Base-by-base conservation (phyloP, 768 basidiomycete genomes). In the Russula sp. region DNA sequence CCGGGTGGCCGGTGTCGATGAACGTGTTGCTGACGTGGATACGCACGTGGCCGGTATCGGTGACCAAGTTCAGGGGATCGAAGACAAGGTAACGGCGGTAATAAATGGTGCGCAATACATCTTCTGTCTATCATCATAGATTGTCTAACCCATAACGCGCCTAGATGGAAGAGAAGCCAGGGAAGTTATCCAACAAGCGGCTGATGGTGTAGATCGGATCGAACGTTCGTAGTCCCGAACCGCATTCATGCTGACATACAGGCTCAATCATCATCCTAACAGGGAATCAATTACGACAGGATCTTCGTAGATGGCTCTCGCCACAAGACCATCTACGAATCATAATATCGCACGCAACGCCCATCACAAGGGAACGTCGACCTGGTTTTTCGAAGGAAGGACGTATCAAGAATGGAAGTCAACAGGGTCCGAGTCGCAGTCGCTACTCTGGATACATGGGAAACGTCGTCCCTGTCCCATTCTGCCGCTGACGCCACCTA, bases 381-480 rank as follows among this genome's bases (percentile, higher is more conserved):
- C 53, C 18, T 62, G 61, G 61, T 55, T 62, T 28, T 32, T 62
- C n/a, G 22, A 54, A 48, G 42, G 44, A 2, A n/a, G 16, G 13
- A n/a, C n/a, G 11, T 54, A 48, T 22, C 20, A 62, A 4, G 18
- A 48, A n/a, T 62, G 61, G 61, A 54, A 46, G 5, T 26, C 44
- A 14, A 26, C 20, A 14, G 51, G 51, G 3, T 32, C 32, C 32
- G 32, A n/a, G n/a, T n/a, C n/a, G n/a, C n/a, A 32, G 1, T 53
- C 52, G 1, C 49, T 63, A 4, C 36, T 57, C 22, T 63, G 56
- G 56, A 34, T 63, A 6, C 48, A 57, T 6, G 62, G 62, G 26
- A 57, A 57, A 30, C 54, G 56, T 63, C 1, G 55, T 2, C 22
- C 18, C 18, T 28, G 18, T 56, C 32, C 24, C 28, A 22, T 36